phyloP scores from a whole-genome alignment of 1,284 basidiomycete species.

The Heterobasidion parviporum region DNA sequence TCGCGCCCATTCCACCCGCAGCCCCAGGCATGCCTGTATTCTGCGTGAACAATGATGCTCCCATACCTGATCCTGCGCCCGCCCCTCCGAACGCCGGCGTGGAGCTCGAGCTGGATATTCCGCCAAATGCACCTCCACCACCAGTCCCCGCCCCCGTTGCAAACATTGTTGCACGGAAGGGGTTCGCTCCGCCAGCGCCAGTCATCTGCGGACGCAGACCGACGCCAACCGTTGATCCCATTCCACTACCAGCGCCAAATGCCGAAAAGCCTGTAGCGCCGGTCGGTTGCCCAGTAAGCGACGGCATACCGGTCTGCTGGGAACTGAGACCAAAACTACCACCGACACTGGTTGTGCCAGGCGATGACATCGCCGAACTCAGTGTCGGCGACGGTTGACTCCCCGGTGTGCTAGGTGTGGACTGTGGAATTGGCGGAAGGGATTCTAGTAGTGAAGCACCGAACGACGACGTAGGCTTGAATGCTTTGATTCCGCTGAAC shows the following conservation, averaged over 20 bases:
- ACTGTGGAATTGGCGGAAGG: constrained; percentile 64
- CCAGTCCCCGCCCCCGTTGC: constrained; percentile 11
- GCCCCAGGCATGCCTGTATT: constrained; percentile 4
- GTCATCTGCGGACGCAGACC: constrained; percentile 71
- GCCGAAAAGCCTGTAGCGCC: constrained; percentile 14
- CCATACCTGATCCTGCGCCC: constrained; percentile 5
- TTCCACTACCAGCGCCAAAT: constrained; percentile 24
- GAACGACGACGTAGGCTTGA: constrained; percentile 88
- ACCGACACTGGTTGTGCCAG: constrained; percentile 7
- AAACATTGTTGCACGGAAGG: constrained; percentile 54
- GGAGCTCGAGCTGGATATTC: constrained; percentile 11
- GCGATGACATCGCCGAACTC: constrained; percentile 8
- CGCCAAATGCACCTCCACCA: constrained; percentile 6
- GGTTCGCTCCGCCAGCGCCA: constrained; percentile 49
- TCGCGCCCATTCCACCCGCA: constrained; percentile 10
- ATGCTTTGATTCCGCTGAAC: constrained; percentile 76
- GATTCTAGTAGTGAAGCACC: constrained; percentile 76
- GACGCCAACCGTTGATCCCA: constrained; percentile 38
- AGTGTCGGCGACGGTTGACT: constrained; percentile 14
- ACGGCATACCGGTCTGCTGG: constrained; percentile 22
- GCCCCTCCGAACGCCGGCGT: constrained; percentile 13
- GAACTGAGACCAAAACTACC: constrained; percentile 17
- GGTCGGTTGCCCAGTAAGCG: constrained; percentile 17
- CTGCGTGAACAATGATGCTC: constrained; percentile 7
- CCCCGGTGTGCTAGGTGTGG: constrained; percentile 40